A percentile compares a stretch with the other conserved stretches of the same genome.
Evolutionary conservation across 2,329 filamentous ascomycete species (phyloP).

Genomic region (Shiraia sp.): DNA sequence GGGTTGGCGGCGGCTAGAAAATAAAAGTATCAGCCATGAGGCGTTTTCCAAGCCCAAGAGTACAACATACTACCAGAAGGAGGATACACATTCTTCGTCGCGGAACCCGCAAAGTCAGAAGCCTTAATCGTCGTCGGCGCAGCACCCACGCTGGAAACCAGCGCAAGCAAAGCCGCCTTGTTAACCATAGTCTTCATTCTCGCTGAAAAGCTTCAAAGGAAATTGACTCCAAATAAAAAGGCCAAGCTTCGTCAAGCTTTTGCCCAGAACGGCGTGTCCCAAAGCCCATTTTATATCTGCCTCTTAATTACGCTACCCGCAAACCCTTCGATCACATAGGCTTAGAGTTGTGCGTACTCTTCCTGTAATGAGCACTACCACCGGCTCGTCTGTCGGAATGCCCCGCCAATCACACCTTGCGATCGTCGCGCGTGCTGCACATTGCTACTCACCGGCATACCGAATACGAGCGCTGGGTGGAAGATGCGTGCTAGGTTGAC

Average conservation of each 20-base stretch:
- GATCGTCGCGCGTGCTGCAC: too few species aligned
- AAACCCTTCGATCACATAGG: background rate
- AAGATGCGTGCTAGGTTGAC: too few species aligned
- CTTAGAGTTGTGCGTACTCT: slow-evolving; percentile 4
- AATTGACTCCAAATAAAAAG: background rate
- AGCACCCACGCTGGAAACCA: slow-evolving; percentile 11
- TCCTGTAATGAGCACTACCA: background rate
- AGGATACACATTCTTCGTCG: slow-evolving; percentile 24
- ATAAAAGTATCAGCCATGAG: background rate
- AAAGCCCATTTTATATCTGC: slow-evolving; percentile 15
- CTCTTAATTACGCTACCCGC: background rate
- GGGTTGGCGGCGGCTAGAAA: slow-evolving; percentile 25
- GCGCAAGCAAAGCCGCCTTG: slow-evolving; percentile 13
- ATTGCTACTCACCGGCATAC: background rate
- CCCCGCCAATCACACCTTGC: too few species aligned
- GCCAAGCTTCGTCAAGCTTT: slow-evolving; percentile 26
- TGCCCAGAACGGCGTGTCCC: slow-evolving; percentile 16
- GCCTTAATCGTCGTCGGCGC: slow-evolving; percentile 19
- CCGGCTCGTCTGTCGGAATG: too few species aligned
- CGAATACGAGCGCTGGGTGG: background rate
- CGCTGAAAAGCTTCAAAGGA: too few species aligned
- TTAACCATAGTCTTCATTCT: slow-evolving; percentile 8
- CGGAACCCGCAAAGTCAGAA: slow-evolving; percentile 18
- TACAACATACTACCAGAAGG: slow-evolving; percentile 28
- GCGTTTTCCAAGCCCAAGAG: background rate